Percentiles rank a stretch among this genome's conserved stretches.
Evolutionary conservation across 768 basidiomycete genomes (phyloP).

Genomic region (Tylopilus sp.): DNA sequence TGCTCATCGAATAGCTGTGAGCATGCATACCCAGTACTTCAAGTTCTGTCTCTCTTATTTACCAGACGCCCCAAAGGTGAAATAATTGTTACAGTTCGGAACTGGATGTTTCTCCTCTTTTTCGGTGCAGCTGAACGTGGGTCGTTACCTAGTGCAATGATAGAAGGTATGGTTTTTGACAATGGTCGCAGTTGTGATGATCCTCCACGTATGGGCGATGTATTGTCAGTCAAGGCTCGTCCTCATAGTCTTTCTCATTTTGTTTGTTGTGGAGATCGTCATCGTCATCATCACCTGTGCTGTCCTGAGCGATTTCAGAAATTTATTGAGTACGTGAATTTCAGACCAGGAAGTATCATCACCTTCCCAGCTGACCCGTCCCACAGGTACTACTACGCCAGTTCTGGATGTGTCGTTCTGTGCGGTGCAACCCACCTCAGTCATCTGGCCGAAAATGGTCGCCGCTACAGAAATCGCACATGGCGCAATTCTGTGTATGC

Average conservation of each 20-base stretch:
- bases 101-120: constrained; percentile 3
- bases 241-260: neutral
- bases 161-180: neutral
- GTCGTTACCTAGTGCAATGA: neutral
- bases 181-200: neutral
- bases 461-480: too few relatives aligned
- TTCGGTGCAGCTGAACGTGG: constrained; percentile 1
- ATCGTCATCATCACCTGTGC: neutral
- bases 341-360: neutral
- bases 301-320: neutral
- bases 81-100: neutral
- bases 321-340: neutral
- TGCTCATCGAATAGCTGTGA: neutral
- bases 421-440: neutral
- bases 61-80: neutral
- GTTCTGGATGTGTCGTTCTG: neutral
- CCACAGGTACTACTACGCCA: neutral
- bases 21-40: neutral
- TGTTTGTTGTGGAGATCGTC: neutral
- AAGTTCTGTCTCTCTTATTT: neutral
- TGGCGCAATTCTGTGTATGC: neutral
- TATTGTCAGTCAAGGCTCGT: constrained; percentile 1
- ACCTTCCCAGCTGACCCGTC: neutral
- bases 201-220: constrained; percentile 1
- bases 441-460: neutral